Conservation (phyloP, 768 basidiomycete species). For the Leucosporidium yakuticum region DNA sequence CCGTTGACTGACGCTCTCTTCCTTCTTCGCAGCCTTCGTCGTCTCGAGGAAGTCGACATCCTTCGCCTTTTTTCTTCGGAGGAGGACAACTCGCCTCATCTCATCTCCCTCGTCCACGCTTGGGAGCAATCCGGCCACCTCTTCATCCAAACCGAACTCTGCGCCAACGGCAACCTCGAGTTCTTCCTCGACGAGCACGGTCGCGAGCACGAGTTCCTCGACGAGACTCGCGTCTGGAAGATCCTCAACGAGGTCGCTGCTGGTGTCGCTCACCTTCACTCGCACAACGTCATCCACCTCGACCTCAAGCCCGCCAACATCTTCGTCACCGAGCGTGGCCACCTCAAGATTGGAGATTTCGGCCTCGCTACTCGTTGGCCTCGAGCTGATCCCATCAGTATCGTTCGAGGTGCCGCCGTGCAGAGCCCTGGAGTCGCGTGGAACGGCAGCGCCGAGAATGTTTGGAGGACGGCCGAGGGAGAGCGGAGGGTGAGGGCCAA, state of each 20-base stretch:
- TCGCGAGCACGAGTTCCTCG: slow-evolving; percentile 64
- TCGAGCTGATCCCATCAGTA: slow-evolving; percentile 47
- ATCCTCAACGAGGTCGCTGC: slow-evolving; percentile 81
- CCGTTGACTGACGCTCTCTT: slow-evolving; percentile 4
- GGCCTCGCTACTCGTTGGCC: slow-evolving; percentile 97
- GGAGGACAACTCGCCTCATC: slow-evolving; percentile 53
- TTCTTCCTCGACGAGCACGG: slow-evolving; percentile 90
- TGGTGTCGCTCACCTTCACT: slow-evolving; percentile 84
- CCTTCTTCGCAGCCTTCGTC: slow-evolving; percentile 49
- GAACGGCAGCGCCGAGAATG: slow-evolving; percentile 42
- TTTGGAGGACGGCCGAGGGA: slow-evolving; percentile 27
- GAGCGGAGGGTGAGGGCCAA: slow-evolving; percentile 31
- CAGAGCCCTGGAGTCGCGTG: slow-evolving; percentile 33
- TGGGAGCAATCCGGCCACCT: slow-evolving; percentile 89
- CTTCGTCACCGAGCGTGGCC: slow-evolving; percentile 76
- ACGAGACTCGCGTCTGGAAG: slow-evolving; percentile 95
- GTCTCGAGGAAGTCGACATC: slow-evolving; percentile 91
- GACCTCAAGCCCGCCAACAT: slow-evolving; percentile 98
- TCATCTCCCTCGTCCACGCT: slow-evolving; percentile 81
- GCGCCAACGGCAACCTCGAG: slow-evolving; percentile 84
- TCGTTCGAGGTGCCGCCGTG: slow-evolving; percentile 36
- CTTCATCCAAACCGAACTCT: slow-evolving; percentile 90
- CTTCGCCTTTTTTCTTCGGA: slow-evolving; percentile 61
- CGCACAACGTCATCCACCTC: slow-evolving; percentile 80
- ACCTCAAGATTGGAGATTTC: slow-evolving; percentile 96